phyloP scores from a whole-genome alignment of 2,329 filamentous ascomycete species.

The Stemphylium vesicarium region DNA sequence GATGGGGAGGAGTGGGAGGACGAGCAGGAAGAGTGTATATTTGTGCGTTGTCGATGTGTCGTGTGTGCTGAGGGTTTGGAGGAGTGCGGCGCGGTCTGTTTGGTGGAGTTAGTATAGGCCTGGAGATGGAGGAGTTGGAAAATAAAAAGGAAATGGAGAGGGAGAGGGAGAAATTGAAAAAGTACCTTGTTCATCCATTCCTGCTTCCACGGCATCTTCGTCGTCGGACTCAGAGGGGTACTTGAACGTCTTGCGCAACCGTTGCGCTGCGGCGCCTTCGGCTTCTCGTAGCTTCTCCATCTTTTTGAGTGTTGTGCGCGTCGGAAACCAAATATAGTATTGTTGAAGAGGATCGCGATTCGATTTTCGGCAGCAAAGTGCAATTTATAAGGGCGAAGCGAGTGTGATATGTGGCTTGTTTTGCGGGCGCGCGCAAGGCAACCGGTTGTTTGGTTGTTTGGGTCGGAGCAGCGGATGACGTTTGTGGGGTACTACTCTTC shows the following conservation, averaged over 20 bases:
- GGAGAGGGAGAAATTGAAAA: neutral
- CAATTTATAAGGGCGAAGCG: neutral
- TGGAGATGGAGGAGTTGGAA: neutral
- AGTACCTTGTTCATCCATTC: conserved; percentile 77
- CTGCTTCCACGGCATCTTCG: conserved; percentile 62
- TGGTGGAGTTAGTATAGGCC: neutral
- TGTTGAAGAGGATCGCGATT: neutral
- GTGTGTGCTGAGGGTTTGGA: conserved; percentile 44
- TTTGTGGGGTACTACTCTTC: conserved; percentile 12
- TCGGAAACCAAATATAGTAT: neutral
- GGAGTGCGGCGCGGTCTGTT: conserved; percentile 38
- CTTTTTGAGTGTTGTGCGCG: neutral
- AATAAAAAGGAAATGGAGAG: neutral
- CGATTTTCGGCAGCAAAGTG: neutral
- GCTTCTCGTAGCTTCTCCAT: conserved; percentile 14
- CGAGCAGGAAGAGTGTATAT: conserved; percentile 62
- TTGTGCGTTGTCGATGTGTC: conserved; percentile 52
- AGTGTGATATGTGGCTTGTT: conserved; percentile 11
- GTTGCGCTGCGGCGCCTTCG: conserved; percentile 54
- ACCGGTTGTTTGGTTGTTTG: conserved; percentile 5
- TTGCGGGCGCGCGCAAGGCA: conserved; percentile 7
- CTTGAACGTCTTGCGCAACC: conserved; percentile 77
- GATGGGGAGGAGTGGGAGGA: conserved; percentile 63
- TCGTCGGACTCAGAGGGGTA: conserved; percentile 69
- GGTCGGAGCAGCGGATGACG: conserved; percentile 22